Evolutionary conservation across 1,139 yeast genomes (phyloP), one percentile per base, ranked within the genome.

Genomic region (Magnusiomyces paraingens): DNA sequence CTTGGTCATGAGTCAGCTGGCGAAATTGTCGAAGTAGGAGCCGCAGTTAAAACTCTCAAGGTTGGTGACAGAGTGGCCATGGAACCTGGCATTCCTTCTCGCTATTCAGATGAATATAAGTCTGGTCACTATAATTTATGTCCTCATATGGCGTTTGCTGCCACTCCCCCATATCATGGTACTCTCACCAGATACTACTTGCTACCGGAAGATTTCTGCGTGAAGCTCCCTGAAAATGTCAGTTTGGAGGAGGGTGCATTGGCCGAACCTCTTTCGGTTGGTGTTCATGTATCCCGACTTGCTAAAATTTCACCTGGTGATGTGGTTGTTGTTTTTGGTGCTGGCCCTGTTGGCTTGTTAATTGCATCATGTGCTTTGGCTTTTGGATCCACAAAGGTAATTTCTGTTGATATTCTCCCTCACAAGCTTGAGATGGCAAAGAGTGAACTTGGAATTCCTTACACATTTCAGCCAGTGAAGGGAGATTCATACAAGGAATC

Each of bases 301-400:
- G 87, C 86, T n/a, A 77, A 76, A 36, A 74, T 86, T 54, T 76
- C 72, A 47, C 81, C 86, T 60, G 95, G 94, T 58, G 94, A 87
- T 58, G 75, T 79, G 12, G 87, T 84, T 26, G 83, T 83, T 43
- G 86, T 90, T 3, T 85, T 86, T 62, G 97, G 97, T 52, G 96
- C 96, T 35, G 97, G 97, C 12, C 96, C 97, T 10, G 93, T 90
- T 58, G 97, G 97, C 40, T 72, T 90, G 51, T 74, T 90, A 58
- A 76, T 84, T 52, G 95, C 95, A 39, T 80, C 86, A 44, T 84
- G 84, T 38, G 95, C 94, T 20, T 78, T 78, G 55, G 86, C 91
- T 14, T 86, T 85, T 61, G 97, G 97, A 40, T 95, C 96, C 5
- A 73, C 83, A 40, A 77, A 79, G 36, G 79, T 86, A 50, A 75